Conservation (phyloP, 2,329 filamentous ascomycete species). For the Colletotrichum lupini region DNA sequence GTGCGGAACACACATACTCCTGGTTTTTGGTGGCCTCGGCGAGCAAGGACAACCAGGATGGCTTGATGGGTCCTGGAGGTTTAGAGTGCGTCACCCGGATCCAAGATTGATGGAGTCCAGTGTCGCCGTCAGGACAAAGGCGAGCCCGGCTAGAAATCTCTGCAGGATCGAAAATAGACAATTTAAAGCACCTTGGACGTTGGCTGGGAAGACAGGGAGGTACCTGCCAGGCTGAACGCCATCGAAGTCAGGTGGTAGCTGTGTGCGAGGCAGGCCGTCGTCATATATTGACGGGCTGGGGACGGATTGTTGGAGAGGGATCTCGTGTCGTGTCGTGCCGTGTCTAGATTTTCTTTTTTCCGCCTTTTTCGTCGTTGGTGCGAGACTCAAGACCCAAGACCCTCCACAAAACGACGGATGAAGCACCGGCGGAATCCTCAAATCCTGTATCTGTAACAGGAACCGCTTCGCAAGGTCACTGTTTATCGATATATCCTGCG, state of each 20-base stretch:
- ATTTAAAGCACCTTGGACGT: constrained; percentile 30
- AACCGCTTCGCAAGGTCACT: constrained; percentile 5
- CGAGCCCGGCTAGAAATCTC: constrained; percentile 16
- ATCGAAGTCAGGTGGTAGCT: constrained; percentile 6
- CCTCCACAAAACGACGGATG: constrained; percentile 1
- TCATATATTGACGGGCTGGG: constrained; percentile 29
- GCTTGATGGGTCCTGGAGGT: neutral
- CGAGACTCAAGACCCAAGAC: neutral
- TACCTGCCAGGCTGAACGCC: constrained; percentile 13
- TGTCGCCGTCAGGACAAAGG: neutral
- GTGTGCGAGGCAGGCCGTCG: constrained; percentile 4
- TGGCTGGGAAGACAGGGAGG: constrained; percentile 17
- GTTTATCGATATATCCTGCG: neutral
- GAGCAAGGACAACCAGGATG: constrained; percentile 12
- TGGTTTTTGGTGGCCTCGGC: neutral
- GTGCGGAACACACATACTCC: no score
- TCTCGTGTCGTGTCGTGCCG: neutral
- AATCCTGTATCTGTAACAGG: constrained; percentile 16
- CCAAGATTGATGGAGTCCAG: constrained; percentile 12
- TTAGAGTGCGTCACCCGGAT: constrained; percentile 21
- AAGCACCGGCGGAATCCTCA: neutral
- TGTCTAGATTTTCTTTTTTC: neutral
- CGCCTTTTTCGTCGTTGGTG: neutral
- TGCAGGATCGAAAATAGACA: constrained; percentile 21
- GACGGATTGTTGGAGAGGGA: neutral